Evolutionary conservation across 768 basidiomycete species (phyloP).

Genomic region (Hypholoma fasciculare): DNA sequence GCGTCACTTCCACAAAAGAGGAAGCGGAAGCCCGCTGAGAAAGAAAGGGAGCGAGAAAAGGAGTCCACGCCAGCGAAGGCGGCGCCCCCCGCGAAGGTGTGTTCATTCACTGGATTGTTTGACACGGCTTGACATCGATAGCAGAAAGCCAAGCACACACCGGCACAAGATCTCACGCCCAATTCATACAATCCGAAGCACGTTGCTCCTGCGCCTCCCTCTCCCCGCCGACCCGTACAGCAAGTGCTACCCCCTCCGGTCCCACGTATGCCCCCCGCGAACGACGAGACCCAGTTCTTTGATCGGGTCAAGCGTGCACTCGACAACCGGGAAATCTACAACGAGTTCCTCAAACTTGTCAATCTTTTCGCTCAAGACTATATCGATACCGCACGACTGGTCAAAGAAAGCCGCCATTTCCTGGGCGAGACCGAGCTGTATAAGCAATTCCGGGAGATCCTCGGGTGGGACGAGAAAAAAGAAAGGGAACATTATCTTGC

Average conservation of each 20-base stretch:
- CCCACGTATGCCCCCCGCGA: constrained; percentile 25
- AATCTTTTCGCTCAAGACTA: constrained; percentile 95
- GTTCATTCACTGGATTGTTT: constrained; percentile 17
- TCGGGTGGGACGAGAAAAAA: constrained; percentile 83
- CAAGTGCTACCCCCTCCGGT: constrained; percentile 26
- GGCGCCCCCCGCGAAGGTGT: constrained; percentile 39
- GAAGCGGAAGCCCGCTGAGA: constrained; percentile 62
- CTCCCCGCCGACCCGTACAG: constrained; percentile 31
- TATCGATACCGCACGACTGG: constrained; percentile 82
- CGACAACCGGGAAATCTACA: constrained; percentile 76
- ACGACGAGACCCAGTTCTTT: constrained; percentile 78
- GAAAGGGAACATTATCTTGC: constrained; percentile 54
- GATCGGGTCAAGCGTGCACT: constrained; percentile 81
- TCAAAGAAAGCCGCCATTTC: constrained; percentile 80
- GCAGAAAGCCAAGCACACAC: constrained; percentile 39
- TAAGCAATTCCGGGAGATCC: constrained; percentile 79
- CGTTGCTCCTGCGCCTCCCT: constrained; percentile 29
- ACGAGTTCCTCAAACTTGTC: constrained; percentile 93
- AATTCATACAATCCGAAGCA: constrained; percentile 36
- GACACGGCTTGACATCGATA: constrained; percentile 10
- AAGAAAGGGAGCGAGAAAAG: constrained; percentile 43
- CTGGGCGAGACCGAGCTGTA: constrained; percentile 77
- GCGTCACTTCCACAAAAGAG: constrained; percentile 63
- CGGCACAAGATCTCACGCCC: constrained; percentile 38
- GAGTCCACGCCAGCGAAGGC: constrained; percentile 28